A percentile compares a stretch with the other conserved stretches of the same genome.
phyloP scores from a whole-genome alignment of 768 basidiomycete species.

The Hygrocybe coccinea region DNA sequence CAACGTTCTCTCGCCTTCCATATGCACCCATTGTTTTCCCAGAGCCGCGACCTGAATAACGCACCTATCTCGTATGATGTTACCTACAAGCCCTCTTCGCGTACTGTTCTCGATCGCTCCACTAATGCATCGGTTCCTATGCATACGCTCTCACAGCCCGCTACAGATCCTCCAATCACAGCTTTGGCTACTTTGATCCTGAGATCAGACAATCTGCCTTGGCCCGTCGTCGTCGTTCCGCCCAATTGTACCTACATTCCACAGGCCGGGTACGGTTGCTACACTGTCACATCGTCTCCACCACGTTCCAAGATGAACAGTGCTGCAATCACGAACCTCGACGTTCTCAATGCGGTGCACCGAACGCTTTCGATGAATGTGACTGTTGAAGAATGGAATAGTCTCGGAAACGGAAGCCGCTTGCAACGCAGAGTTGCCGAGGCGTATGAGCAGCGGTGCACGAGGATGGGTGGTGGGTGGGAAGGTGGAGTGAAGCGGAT shows the following conservation, averaged over 20 bases:
- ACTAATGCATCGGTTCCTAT: constrained; percentile 51
- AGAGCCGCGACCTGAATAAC: constrained; percentile 44
- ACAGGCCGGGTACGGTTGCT: constrained; percentile 23
- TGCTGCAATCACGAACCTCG: constrained; percentile 50
- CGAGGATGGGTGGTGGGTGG: constrained; percentile 59
- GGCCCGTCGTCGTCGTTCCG: constrained; percentile 50
- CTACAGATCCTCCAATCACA: constrained; percentile 56
- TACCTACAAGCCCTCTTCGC: constrained; percentile 50
- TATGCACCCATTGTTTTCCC: constrained; percentile 62
- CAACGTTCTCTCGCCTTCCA: constrained; percentile 38
- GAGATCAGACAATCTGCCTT: constrained; percentile 54
- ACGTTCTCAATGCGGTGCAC: constrained; percentile 58
- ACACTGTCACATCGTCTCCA: constrained; percentile 18
- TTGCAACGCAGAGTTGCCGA: constrained; percentile 54
- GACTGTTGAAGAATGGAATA: constrained; percentile 61
- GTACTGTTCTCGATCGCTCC: constrained; percentile 51
- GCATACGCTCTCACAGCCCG: constrained; percentile 55
- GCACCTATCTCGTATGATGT: constrained; percentile 63
- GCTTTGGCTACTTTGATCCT: constrained; percentile 42
- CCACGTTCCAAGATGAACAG: constrained; percentile 11
- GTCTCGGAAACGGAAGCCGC: constrained; percentile 50
- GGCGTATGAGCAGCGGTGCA: constrained; percentile 61
- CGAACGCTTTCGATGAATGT: constrained; percentile 51
- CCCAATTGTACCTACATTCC: constrained; percentile 21
- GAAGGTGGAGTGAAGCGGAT: constrained; percentile 62